Base-by-base conservation (phyloP, 257 asterid species). In the Oldenlandia corymbosa region DNA sequence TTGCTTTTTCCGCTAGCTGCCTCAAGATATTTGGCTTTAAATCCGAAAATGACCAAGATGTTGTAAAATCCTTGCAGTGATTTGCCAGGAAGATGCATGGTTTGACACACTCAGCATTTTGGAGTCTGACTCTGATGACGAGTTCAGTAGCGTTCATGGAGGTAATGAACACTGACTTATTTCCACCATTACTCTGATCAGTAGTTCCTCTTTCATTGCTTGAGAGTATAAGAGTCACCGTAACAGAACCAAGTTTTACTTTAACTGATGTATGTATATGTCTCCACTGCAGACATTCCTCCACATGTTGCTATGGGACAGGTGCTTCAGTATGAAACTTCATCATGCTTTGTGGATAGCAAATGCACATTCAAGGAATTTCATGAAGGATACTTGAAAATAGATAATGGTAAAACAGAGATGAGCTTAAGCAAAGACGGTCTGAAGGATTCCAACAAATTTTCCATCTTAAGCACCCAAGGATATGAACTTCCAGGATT, bases 81-180 rank as follows among this genome's bases (percentile, higher is more conserved):
- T 81, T 71, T 77, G 84, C 76, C 88, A 81, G 54, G 99, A 90
- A 66, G 99, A 93, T 41, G 79, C 95, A 41, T 93, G 95, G 94
- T 93, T 87, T 28, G 99, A 93, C 75, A 81, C 99, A 30, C 64
- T 77, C 74, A 93, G 99, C 80, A 76, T 87, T 67, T 77, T 90
- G 60, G 99, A 90, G 26, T 90, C 96, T 3, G 99, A 93, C 59
- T 86, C 99, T 13, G 97, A 93, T 66, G 99, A 93, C 28, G 97
- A 93, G 43, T 85, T 76, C 67, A 76, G 86, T 67, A 93, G 99
- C 65, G 96, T 90, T 51, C 89, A 79, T 71, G 99, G 95, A 80
- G 97, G 99, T 93, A 84, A 83, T 59, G 68, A 54, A 70, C 17
- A 60, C 12, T 7, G 9, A 10, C 39, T 20, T 26, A 2, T 60